A percentile compares a stretch with the other conserved stretches of the same genome.
phyloP scores from a whole-genome alignment of 1,284 basidiomycete species.

The Microbotryomycetes sp. region DNA sequence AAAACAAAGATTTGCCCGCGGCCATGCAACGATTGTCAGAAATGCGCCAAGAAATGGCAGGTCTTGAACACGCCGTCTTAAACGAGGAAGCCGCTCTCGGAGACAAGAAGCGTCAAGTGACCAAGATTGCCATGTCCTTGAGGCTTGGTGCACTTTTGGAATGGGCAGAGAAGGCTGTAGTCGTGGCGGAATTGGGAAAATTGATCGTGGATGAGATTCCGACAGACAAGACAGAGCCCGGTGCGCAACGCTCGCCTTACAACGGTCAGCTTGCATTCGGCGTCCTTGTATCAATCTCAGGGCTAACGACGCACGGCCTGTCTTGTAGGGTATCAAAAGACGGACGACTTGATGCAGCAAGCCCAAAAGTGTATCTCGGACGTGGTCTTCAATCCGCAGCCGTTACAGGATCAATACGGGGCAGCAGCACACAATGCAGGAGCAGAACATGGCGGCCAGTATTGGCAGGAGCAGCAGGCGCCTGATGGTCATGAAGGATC shows the following conservation, averaged over 20 bases:
- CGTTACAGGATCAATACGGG: not conserved
- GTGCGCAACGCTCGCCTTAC: slow-evolving; percentile 29
- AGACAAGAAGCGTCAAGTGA: slow-evolving; percentile 26
- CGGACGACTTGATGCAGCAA: slow-evolving; percentile 32
- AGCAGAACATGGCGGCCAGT: not conserved
- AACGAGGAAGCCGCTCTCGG: slow-evolving; percentile 35
- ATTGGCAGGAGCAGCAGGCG: not conserved
- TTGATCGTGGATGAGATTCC: slow-evolving; percentile 37
- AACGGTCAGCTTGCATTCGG: slow-evolving; percentile 9
- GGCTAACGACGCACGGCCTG: not conserved
- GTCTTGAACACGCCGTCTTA: slow-evolving; percentile 35
- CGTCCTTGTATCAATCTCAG: not conserved
- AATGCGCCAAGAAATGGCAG: slow-evolving; percentile 35
- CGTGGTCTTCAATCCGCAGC: slow-evolving; percentile 35
- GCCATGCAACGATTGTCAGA: slow-evolving; percentile 31
- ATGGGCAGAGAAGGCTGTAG: slow-evolving; percentile 36
- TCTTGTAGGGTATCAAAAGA: slow-evolving; percentile 24
- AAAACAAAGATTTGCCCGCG: slow-evolving; percentile 35
- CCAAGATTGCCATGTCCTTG: slow-evolving; percentile 18
- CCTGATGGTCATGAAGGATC: not conserved
- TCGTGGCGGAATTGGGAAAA: slow-evolving; percentile 37
- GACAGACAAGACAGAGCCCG: slow-evolving; percentile 32
- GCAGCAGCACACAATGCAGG: not conserved
- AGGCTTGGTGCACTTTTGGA: slow-evolving; percentile 36
- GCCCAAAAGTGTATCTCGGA: slow-evolving; percentile 34